phyloP scores from a whole-genome alignment of 1,284 basidiomycete species.

The Cryptococcus maquisensis region DNA sequence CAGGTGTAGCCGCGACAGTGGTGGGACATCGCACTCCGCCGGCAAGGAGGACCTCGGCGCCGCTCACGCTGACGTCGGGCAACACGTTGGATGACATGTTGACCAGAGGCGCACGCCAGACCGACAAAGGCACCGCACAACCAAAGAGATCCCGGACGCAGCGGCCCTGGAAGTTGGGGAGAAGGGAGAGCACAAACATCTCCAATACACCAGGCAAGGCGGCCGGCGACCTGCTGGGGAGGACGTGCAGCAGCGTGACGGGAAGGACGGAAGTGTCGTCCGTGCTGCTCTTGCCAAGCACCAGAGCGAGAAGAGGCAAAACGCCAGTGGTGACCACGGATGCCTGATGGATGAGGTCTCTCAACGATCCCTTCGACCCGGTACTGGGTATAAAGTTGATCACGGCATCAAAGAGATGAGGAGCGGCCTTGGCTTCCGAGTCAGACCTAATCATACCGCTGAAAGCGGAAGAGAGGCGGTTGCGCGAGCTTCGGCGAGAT shows the following conservation, averaged over 20 bases:
- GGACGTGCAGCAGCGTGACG: conserved; percentile 33
- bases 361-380: conserved; percentile 16
- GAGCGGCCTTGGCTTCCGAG: not conserved
- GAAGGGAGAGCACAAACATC: conserved; percentile 29
- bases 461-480: conserved; percentile 9
- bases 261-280: conserved; percentile 8
- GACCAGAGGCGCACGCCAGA: conserved; percentile 18
- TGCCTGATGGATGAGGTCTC: conserved; percentile 37
- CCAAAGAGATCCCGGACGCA: conserved; percentile 22
- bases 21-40: conserved; percentile 30
- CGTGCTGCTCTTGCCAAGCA: conserved; percentile 3
- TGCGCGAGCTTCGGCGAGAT: not conserved
- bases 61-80: conserved; percentile 11
- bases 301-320: conserved; percentile 20
- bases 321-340: conserved; percentile 35
- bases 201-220: conserved; percentile 31
- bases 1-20: not conserved
- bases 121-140: conserved; percentile 18
- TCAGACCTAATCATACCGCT: conserved; percentile 6
- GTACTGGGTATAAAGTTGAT: conserved; percentile 34
- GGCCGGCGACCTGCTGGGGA: conserved; percentile 25
- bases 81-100: conserved; percentile 2
- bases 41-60: conserved; percentile 30
- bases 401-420: conserved; percentile 30
- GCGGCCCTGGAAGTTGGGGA: conserved; percentile 17